A percentile compares a stretch with the other conserved stretches of the same genome.
phyloP scores from a whole-genome alignment of 2,329 filamentous ascomycete genomes.

The Colletotrichum sidae region DNA sequence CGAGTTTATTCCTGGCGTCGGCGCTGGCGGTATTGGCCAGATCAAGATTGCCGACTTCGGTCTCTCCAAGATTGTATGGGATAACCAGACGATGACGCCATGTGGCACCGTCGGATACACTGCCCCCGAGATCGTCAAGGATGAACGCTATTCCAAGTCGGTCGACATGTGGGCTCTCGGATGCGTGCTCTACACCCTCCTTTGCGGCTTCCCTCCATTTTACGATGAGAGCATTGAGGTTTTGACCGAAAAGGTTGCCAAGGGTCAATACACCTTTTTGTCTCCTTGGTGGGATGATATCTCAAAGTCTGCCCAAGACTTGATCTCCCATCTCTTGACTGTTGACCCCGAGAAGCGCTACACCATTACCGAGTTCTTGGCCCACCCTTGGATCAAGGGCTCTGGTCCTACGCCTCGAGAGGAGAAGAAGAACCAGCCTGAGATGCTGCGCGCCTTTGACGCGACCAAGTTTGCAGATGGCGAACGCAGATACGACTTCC shows the following conservation, averaged over 20 bases:
- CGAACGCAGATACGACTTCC: conserved; percentile 87
- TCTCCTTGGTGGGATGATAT: conserved; percentile 99
- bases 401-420: conserved; percentile 68
- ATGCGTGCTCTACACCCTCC: conserved; percentile 94
- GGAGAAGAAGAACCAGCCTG: conserved; percentile 66
- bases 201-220: conserved; percentile 98
- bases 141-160: conserved; percentile 97
- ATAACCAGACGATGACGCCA: conserved; percentile 98
- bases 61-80: conserved; percentile 97
- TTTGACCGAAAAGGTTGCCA: conserved; percentile 96
- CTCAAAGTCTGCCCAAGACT: conserved; percentile 91
- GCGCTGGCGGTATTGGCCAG: conserved; percentile 88
- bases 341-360: conserved; percentile 96
- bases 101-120: conserved; percentile 99
- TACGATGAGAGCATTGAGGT: conserved; percentile 99
- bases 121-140: conserved; percentile 97
- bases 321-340: conserved; percentile 92
- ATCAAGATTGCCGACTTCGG: conserved; percentile 99
- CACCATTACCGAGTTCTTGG: conserved; percentile 90
- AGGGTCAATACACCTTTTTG: conserved; percentile 96
- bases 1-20: conserved; percentile 85
- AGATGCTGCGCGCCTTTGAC: conserved; percentile 67
- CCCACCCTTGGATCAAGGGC: conserved; percentile 91
- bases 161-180: conserved; percentile 99
- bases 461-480: conserved; percentile 63